Evolutionary conservation across 2,329 filamentous ascomycete genomes (phyloP), one percentile per base, ranked within the genome.

Genomic region (Venturia nashicola): DNA sequence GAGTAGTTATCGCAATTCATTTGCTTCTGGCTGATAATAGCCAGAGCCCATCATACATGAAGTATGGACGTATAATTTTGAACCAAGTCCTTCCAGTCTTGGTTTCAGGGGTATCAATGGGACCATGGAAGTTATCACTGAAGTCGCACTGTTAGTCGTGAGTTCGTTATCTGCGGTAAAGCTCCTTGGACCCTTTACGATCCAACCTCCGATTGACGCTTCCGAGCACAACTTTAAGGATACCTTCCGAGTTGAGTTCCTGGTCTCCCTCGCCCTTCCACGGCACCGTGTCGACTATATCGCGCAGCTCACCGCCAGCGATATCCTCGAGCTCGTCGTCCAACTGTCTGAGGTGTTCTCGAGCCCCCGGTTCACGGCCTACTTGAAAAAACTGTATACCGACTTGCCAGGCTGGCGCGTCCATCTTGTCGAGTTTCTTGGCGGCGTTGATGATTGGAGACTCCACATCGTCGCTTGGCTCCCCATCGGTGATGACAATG

Each of bases 341-440:
- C 8, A 97, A 79, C 59, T 86, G 80, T 68, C 82, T 77, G 46
- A 97, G 78, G 64, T 87, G 85, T 68, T 80, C 75, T 1, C 80
- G 79, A 0, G 92, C 93, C 0, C 75, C 77, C 0, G 76, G 71
- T 68, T 96, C 90, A 61, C 83, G 81, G 64, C 94, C 93, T 55
- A 97, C 89, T 76, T 97, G 93, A 79, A 97, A 96, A 78, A 97
- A 97, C 74, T 97, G 93, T 64, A 97, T 85, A 42, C 93, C 93
- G 9, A 97, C 79, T 77, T 97, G 94, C 79, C 89, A 89, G 0
- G 86, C 81, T 4, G 87, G 85, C 0, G 91, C 91, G 9, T 86
- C 81, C 8, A 88, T 73, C 61, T 75, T 75, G 70, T 94, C 88
- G 40, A 97, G 82, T 70, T 84, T 86, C 73, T 81, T 81, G 0